A percentile compares a stretch with the other conserved stretches of the same genome.
Evolutionary conservation across 2,329 filamentous ascomycete genomes (phyloP).

Genomic region (Hirsutella rhossiliensis): DNA sequence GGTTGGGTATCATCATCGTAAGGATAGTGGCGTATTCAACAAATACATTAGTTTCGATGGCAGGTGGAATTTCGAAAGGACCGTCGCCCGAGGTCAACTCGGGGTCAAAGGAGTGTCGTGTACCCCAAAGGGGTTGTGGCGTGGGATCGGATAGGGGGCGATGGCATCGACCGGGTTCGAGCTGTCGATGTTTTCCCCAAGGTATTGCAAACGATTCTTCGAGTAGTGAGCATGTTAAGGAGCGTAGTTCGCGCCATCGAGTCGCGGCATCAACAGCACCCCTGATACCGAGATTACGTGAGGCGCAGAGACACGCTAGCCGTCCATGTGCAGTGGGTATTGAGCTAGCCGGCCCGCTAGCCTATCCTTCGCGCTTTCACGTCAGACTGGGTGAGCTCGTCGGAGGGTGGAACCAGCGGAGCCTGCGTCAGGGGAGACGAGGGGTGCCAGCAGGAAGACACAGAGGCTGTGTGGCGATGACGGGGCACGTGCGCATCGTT

Average conservation of each 20-base stretch:
- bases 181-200: too few species aligned
- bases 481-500: constrained; percentile 19
- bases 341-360: constrained; percentile 8
- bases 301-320: too few species aligned
- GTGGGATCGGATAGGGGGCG: background rate
- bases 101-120: constrained; percentile 15
- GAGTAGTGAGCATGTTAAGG: too few species aligned
- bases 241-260: too few species aligned
- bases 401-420: constrained; percentile 13
- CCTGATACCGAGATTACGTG: too few species aligned
- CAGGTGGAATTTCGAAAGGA: constrained; percentile 3
- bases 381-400: background rate
- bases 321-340: too few species aligned
- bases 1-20: constrained; percentile 7
- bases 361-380: constrained; percentile 21
- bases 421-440: constrained; percentile 21
- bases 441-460: constrained; percentile 22
- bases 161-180: background rate
- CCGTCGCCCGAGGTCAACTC: background rate
- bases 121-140: background rate
- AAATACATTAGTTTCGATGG: constrained; percentile 15
- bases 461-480: constrained; percentile 25
- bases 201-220: too few species aligned
- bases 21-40: constrained; percentile 18
- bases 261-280: too few species aligned